Evolutionary conservation across 2,329 filamentous ascomycete species (phyloP).

Genomic region (Scleromitrula shiraiana): DNA sequence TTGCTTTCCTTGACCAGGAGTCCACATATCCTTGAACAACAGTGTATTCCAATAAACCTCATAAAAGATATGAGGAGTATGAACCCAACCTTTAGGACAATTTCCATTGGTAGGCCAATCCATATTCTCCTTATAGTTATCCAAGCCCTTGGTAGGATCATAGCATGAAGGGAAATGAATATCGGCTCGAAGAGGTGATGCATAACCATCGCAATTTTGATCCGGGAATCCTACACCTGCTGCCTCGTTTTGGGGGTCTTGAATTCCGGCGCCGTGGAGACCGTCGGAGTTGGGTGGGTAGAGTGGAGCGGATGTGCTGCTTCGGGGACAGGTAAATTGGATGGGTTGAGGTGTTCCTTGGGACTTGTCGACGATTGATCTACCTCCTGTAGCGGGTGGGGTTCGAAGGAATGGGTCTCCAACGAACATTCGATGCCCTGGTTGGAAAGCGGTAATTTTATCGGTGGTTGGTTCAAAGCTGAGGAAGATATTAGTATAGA

Average conservation of each 20-base stretch:
- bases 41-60: constrained; percentile 79
- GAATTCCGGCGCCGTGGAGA: constrained; percentile 42
- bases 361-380: constrained; percentile 42
- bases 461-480: constrained; percentile 57
- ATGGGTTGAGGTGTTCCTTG: constrained; percentile 45
- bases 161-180: constrained; percentile 86
- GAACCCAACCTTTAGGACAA: constrained; percentile 63
- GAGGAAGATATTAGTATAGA: constrained; percentile 28
- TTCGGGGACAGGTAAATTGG: constrained; percentile 54
- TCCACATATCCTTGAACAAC: constrained; percentile 52
- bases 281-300: constrained; percentile 50
- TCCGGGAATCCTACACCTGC: constrained; percentile 61
- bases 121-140: constrained; percentile 57
- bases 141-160: constrained; percentile 55
- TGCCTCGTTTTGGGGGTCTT: constrained; percentile 45
- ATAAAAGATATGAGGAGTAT: constrained; percentile 69
- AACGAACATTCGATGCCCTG: constrained; percentile 72
- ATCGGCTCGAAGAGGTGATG: constrained; percentile 66
- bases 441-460: constrained; percentile 63
- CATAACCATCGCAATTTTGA: constrained; percentile 55
- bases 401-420: constrained; percentile 60
- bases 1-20: constrained; percentile 53
- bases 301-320: constrained; percentile 34
- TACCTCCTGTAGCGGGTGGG: constrained; percentile 46
- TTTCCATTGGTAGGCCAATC: constrained; percentile 67